Conservation (phyloP, 129 eudicot species). For the Cynara cardunculus region DNA sequence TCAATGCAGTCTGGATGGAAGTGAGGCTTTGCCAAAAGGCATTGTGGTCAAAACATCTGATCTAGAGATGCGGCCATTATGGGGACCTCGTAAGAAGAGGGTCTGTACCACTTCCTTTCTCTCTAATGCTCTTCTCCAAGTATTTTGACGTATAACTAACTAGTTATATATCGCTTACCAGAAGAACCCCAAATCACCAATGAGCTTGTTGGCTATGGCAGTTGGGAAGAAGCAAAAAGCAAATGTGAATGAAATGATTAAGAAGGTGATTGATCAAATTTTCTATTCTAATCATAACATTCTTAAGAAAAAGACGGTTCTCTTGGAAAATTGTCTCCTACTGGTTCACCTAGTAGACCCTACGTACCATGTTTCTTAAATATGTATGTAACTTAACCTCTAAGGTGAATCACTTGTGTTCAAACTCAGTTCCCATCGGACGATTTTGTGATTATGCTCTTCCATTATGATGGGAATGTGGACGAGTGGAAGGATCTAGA, state of each 20-base stretch:
- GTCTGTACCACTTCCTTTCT: slow-evolving; percentile 19
- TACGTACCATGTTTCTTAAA: neutral
- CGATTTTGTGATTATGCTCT: slow-evolving; percentile 74
- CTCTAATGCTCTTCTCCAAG: neutral
- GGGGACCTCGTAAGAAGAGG: slow-evolving; percentile 55
- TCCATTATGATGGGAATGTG: slow-evolving; percentile 83
- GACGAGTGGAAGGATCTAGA: slow-evolving; percentile 81
- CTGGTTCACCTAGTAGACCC: no score
- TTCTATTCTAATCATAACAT: neutral
- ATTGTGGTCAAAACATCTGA: slow-evolving; percentile 64
- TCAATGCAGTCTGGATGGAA: slow-evolving; percentile 63
- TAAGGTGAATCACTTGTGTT: slow-evolving; percentile 4
- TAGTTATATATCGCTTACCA: slow-evolving; percentile 16
- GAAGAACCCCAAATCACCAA: slow-evolving; percentile 51
- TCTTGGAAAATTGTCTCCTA: no score
- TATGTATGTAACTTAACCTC: neutral
- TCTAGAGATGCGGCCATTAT: slow-evolving; percentile 74
- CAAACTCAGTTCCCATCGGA: slow-evolving; percentile 50
- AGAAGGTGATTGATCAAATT: slow-evolving; percentile 48
- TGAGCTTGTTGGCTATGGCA: slow-evolving; percentile 84
- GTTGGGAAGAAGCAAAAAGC: slow-evolving; percentile 82
- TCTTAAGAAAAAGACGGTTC: neutral
- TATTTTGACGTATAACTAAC: slow-evolving; percentile 2
- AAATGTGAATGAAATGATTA: slow-evolving; percentile 72
- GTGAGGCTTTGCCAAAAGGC: slow-evolving; percentile 72